These are phyloP conservation scores for Claviceps sp. DNA, from an alignment of 2,329 filamentous ascomycete species.

Conservation along the genomic window DNA sequence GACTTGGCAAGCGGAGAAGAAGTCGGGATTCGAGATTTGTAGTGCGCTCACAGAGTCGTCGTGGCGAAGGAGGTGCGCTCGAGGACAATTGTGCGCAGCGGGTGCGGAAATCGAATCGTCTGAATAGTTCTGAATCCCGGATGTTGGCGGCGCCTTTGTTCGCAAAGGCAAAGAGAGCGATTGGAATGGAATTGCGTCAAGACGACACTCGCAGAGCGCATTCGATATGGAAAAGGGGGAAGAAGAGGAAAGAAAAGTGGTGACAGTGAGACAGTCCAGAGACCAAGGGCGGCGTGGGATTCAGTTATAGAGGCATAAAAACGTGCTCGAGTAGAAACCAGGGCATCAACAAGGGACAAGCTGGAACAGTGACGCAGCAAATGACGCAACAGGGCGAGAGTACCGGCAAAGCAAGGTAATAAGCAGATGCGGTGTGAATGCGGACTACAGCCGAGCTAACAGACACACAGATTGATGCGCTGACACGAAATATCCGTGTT, in stretches of 20 bases:
- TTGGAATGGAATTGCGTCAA: not conserved
- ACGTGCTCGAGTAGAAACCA: not conserved
- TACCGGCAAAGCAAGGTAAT: not conserved
- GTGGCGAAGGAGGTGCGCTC: not conserved
- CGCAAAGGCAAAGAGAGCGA: not conserved
- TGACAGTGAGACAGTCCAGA: slow-evolving; percentile 6
- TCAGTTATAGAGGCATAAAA: slow-evolving; percentile 4
- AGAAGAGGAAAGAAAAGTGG: slow-evolving; percentile 4
- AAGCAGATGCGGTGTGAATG: not conserved
- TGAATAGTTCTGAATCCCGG: not conserved
- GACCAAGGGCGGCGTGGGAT: slow-evolving; percentile 3
- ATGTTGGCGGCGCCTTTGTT: not conserved
- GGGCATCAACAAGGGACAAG: not conserved
- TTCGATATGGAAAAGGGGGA: not conserved
- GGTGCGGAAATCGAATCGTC: not conserved
- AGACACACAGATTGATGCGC: too few relatives aligned
- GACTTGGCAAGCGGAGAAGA: not conserved
- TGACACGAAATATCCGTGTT: too few relatives aligned
- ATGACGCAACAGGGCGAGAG: not conserved
- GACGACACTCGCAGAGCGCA: not conserved
- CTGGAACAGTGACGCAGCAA: not conserved
- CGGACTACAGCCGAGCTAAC: not conserved
- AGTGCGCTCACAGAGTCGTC: not conserved
- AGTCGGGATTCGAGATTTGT: not conserved
- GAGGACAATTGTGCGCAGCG: not conserved